These are phyloP conservation scores for Trichoderma sp. DNA, from an alignment of 2,329 filamentous ascomycete species.

Conservation along the genomic window DNA sequence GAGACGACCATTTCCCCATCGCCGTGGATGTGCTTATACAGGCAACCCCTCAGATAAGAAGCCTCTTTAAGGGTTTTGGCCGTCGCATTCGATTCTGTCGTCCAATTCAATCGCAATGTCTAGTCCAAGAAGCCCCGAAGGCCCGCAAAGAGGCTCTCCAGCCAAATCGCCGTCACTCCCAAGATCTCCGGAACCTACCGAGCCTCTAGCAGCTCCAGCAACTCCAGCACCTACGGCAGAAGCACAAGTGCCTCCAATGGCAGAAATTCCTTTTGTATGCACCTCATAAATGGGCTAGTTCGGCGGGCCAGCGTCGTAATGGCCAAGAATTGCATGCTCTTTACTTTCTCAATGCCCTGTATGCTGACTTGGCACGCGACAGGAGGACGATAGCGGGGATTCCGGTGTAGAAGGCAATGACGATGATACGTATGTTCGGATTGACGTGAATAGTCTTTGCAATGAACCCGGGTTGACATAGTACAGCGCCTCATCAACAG, in stretches of 20 bases:
- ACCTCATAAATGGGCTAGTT: background rate
- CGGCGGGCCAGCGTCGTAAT: background rate
- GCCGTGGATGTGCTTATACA: background rate
- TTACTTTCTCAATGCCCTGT: background rate
- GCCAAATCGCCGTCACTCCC: background rate
- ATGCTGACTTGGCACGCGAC: background rate
- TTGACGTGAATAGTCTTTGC: background rate
- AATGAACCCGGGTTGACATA: background rate
- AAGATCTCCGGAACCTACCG: background rate
- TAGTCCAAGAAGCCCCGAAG: background rate
- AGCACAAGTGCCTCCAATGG: background rate
- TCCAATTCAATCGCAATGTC: background rate
- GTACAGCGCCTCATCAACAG: constrained; percentile 21
- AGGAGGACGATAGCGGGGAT: background rate
- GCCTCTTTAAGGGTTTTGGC: background rate
- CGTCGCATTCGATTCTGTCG: background rate
- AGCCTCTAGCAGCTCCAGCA: background rate
- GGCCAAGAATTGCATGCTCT: no score
- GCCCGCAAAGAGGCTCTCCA: background rate
- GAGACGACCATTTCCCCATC: background rate
- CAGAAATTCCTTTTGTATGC: constrained; percentile 15
- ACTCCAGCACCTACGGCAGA: background rate
- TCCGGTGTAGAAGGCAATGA: constrained; percentile 3
- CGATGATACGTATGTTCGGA: background rate
- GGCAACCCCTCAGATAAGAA: background rate